Evolutionary conservation across 2,329 filamentous ascomycete species (phyloP).

Genomic region (Talaromyces funiculosus): DNA sequence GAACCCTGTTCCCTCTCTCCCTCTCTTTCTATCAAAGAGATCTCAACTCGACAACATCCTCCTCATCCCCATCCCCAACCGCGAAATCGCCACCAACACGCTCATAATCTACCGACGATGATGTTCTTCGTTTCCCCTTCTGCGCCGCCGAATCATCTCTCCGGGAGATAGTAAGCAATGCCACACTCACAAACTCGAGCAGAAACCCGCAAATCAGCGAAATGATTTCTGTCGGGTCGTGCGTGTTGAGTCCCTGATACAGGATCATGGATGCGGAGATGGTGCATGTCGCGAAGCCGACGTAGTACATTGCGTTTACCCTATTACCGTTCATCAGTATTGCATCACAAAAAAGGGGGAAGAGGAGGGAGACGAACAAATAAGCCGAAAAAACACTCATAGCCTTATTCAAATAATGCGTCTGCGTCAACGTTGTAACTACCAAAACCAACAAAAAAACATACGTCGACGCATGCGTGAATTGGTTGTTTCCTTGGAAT

Average conservation of each 20-base stretch:
- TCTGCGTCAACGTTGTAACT: conserved; percentile 12
- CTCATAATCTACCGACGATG: not conserved
- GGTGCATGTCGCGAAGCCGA: conserved; percentile 12
- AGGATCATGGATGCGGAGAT: conserved; percentile 12
- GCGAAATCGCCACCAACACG: not conserved
- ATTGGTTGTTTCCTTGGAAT: conserved; percentile 8
- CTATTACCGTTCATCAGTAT: not conserved
- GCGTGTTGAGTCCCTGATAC: conserved; percentile 10
- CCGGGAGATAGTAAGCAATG: conserved; percentile 8
- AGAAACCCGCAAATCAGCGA: conserved; percentile 10
- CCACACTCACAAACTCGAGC: conserved; percentile 8
- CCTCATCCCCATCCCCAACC: conserved; percentile 1
- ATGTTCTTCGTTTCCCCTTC: not conserved
- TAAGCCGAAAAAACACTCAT: conserved; percentile 13
- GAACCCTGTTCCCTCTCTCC: not conserved
- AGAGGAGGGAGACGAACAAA: not conserved
- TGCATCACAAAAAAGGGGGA: not conserved
- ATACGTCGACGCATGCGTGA: conserved; percentile 12
- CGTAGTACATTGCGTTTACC: conserved; percentile 14
- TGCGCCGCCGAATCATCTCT: not conserved
- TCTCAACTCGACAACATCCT: conserved; percentile 5
- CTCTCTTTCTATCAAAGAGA: not conserved
- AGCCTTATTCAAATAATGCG: conserved; percentile 15
- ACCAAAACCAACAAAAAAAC: conserved; percentile 12
- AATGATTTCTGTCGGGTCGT: conserved; percentile 9